Base-by-base conservation (phyloP, 1,284 basidiomycete species). In the Cystobasidium sp. region DNA sequence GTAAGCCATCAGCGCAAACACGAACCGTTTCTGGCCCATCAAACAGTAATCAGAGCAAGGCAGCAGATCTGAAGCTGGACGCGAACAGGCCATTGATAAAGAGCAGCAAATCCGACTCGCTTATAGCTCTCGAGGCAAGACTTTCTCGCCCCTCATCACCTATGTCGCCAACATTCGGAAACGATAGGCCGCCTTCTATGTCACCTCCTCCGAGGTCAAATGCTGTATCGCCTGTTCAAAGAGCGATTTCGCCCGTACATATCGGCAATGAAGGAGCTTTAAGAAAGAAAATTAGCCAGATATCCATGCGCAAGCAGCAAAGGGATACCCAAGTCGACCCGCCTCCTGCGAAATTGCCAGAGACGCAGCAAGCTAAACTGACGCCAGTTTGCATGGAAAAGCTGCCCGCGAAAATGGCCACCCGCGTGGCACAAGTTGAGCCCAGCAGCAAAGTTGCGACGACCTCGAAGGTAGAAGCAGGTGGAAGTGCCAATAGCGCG, bases 221-320 rank as follows among this genome's bases (percentile, higher is more conserved):
- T 14, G 62, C 62, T 12, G 44, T 55, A 20, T 65, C 62, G 39
- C 70, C 70, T 31, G 52, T 73, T 16, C 62, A 73, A 43, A 12
- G 70, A 37, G 70, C 52, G 6, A 47, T 73, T 20, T 73, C 70
- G 52, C 70, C 70, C 20, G 53, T 73, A 46, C 63, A 73, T 49
- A 59, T 58, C 5, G 70, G 62, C 9, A 73, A 66, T 53, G 47
- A 49, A n/a, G 70, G 70, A 12, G 70, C 70, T 22, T 24, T 73
- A 31, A 53, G 70, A 10, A 73, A 73, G 63, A 73, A 59, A 46
- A 65, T 49, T 22, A 66, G 63, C 41, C 62, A 73, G 62, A 10
- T 66, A 6, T 24, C 51, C 0, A 8, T 73, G 6, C 24, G 59
- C 12, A 65, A 59, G 53, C 12, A 49, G 31, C 51, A 64, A 64